phyloP scores from a whole-genome alignment of 2,329 filamentous ascomycete genomes.

The Talaromyces sp. region DNA sequence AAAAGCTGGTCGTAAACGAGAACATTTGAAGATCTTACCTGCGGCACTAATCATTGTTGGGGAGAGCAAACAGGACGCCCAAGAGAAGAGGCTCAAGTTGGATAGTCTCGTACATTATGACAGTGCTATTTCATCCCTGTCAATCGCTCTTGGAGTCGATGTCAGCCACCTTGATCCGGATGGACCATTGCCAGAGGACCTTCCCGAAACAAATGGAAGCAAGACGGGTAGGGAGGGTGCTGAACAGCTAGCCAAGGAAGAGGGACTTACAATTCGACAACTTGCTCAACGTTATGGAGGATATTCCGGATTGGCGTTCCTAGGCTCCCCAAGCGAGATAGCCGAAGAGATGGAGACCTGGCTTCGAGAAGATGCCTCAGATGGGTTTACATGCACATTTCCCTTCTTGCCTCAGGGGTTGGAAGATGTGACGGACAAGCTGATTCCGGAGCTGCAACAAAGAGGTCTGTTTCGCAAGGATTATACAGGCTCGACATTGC shows the following conservation, averaged over 20 bases:
- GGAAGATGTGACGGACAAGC: slow-evolving; percentile 48
- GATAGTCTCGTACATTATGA: slow-evolving; percentile 57
- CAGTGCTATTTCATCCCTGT: slow-evolving; percentile 55
- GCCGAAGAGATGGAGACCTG: slow-evolving; percentile 53
- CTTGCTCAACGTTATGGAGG: slow-evolving; percentile 53
- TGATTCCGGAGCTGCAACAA: slow-evolving; percentile 54
- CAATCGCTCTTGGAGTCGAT: slow-evolving; percentile 50
- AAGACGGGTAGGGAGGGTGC: slow-evolving; percentile 50
- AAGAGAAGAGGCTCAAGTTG: slow-evolving; percentile 49
- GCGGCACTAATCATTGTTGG: slow-evolving; percentile 54
- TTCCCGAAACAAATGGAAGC: slow-evolving; percentile 57
- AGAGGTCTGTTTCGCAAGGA: slow-evolving; percentile 54
- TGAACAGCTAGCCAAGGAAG: slow-evolving; percentile 46
- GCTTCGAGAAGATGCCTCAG: slow-evolving; percentile 49
- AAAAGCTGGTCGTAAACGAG: slow-evolving; percentile 46
- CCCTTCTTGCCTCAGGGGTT: slow-evolving; percentile 54
- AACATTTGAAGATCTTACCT: slow-evolving; percentile 54
- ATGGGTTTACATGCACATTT: slow-evolving; percentile 54
- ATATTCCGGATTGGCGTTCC: slow-evolving; percentile 52
- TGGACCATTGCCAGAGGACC: slow-evolving; percentile 47
- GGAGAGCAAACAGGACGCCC: slow-evolving; percentile 51
- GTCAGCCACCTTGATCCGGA: slow-evolving; percentile 52
- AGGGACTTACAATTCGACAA: slow-evolving; percentile 53
- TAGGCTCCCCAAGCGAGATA: slow-evolving; percentile 51
- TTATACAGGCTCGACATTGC: slow-evolving; percentile 53